Conservation (phyloP, 305 asterid genomes). For the Fraxinus baroniana region DNA sequence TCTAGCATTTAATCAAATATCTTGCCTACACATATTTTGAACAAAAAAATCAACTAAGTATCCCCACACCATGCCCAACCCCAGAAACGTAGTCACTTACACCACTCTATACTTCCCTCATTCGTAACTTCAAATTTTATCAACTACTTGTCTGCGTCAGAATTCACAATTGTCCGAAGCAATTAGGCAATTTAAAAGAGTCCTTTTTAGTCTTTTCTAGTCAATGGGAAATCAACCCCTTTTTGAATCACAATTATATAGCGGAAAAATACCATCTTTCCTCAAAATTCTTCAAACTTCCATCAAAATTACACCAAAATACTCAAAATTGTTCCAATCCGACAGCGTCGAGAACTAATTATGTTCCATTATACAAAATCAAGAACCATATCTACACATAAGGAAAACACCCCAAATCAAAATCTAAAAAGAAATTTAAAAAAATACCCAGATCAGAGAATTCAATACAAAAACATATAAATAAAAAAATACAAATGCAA, state of each 20-base stretch:
- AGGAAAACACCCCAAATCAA: not conserved
- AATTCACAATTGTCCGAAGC: not conserved
- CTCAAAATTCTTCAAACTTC: conserved; percentile 1
- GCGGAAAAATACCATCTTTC: not conserved
- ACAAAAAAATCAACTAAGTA: not conserved
- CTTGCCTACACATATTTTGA: not conserved
- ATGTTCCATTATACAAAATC: not conserved
- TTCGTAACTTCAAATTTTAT: not conserved
- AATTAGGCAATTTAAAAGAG: not conserved
- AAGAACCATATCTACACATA: not conserved
- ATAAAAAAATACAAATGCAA: not conserved
- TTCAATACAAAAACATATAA: conserved; percentile 7
- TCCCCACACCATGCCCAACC: not conserved
- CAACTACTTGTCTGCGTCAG: not conserved
- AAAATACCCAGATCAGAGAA: conserved; percentile 24
- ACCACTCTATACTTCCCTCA: not conserved
- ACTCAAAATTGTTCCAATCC: conserved; percentile 12
- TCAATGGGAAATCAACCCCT: conserved; percentile 6
- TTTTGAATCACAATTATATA: not conserved
- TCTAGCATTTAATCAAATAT: not conserved
- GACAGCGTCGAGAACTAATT: not conserved
- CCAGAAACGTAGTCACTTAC: not conserved
- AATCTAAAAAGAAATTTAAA: not conserved
- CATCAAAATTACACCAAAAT: not conserved
- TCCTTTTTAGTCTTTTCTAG: not conserved